Percentiles rank a stretch among this genome's conserved stretches.
Evolutionary conservation across 2,329 filamentous ascomycete genomes (phyloP).

Genomic region (Sporothrix humicola): DNA sequence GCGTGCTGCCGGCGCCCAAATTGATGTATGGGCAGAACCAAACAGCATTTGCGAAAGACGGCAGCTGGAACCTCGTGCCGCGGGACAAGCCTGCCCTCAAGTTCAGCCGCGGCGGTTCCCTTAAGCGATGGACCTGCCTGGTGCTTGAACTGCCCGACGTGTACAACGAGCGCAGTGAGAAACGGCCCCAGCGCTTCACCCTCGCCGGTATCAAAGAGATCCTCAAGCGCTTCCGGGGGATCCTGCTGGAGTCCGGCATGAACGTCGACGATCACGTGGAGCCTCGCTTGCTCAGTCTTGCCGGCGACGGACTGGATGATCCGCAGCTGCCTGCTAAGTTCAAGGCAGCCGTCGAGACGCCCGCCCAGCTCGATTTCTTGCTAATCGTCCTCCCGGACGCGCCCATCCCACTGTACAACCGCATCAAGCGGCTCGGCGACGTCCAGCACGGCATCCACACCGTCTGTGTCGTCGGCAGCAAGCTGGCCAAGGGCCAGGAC

Average conservation of each 20-base stretch:
- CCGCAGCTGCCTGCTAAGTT: slow-evolving; percentile 21
- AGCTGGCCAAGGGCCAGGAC: slow-evolving; percentile 48
- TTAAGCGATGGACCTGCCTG: slow-evolving; percentile 52
- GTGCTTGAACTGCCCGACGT: slow-evolving; percentile 35
- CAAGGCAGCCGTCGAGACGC: neutral
- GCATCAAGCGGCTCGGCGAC: slow-evolving; percentile 65
- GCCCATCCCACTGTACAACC: slow-evolving; percentile 57
- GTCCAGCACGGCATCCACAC: slow-evolving; percentile 62
- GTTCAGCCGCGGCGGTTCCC: slow-evolving; percentile 51
- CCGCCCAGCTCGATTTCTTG: slow-evolving; percentile 47
- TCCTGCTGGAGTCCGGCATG: slow-evolving; percentile 36
- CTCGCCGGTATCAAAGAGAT: neutral
- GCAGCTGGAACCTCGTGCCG: slow-evolving; percentile 64
- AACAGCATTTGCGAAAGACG: slow-evolving; percentile 42
- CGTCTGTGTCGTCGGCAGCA: slow-evolving; percentile 60
- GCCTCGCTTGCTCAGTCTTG: neutral
- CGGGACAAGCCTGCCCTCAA: slow-evolving; percentile 44
- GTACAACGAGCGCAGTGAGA: neutral
- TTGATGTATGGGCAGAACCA: slow-evolving; percentile 56
- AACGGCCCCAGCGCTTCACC: neutral
- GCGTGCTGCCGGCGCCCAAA: slow-evolving; percentile 54
- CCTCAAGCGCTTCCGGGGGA: slow-evolving; percentile 17
- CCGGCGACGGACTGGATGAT: slow-evolving; percentile 14
- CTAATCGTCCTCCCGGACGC: slow-evolving; percentile 54
- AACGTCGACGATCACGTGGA: neutral